Percentiles rank a stretch among this genome's conserved stretches.
phyloP scores from a whole-genome alignment of 306 rosid genomes.

The Lotus japonicus region DNA sequence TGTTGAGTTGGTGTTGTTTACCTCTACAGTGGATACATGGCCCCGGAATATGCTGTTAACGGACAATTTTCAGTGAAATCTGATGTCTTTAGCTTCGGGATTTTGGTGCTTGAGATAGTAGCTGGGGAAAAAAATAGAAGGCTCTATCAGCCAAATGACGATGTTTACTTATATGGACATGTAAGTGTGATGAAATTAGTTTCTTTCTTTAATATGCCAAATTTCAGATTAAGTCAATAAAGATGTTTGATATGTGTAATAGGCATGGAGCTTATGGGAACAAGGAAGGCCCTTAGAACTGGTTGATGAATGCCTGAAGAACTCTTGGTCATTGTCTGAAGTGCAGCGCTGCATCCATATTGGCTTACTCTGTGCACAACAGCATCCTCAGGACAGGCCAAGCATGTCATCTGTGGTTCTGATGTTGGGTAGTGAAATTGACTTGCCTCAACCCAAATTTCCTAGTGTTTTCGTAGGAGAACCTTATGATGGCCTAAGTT shows the following conservation, averaged over 20 bases:
- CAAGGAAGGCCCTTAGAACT: neutral
- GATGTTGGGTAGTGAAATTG: conserved; percentile 30
- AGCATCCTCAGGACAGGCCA: conserved; percentile 43
- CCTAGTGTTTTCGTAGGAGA: conserved; percentile 28
- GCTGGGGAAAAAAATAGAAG: neutral
- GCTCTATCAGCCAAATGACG: neutral
- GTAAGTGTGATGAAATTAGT: conserved; percentile 6
- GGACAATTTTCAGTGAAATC: neutral
- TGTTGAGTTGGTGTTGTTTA: neutral
- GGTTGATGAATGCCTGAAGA: conserved; percentile 5
- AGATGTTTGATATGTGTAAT: neutral
- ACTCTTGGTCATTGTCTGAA: neutral
- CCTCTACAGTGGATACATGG: neutral
- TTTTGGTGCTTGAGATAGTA: conserved; percentile 10
- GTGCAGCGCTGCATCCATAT: conserved; percentile 6
- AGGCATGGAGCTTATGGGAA: conserved; percentile 5
- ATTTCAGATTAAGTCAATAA: neutral
- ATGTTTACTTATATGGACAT: neutral
- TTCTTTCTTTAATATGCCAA: neutral
- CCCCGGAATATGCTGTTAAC: conserved; percentile 7
- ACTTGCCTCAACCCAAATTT: conserved; percentile 34
- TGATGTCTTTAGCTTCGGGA: conserved; percentile 12
- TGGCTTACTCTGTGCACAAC: conserved; percentile 34
- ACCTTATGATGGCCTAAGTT: conserved; percentile 3
- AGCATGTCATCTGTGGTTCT: conserved; percentile 39